phyloP scores from a whole-genome alignment of 2,329 filamentous ascomycete species.

The Penicillium aurantiogriseum region DNA sequence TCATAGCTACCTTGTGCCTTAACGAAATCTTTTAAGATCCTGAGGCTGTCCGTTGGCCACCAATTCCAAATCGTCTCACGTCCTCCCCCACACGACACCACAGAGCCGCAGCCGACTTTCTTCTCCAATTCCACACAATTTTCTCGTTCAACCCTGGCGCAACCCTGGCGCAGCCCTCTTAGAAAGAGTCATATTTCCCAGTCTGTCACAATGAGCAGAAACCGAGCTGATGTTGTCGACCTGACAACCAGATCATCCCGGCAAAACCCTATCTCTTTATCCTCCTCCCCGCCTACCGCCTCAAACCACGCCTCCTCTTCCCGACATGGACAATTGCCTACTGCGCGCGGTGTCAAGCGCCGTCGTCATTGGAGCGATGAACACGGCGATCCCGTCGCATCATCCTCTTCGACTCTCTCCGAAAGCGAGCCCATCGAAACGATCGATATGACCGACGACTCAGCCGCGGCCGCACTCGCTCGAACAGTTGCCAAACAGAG shows the following conservation, averaged over 20 bases:
- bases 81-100: background rate
- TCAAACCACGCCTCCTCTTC: background rate
- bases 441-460: conserved; percentile 51
- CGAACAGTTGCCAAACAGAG: conserved; percentile 50
- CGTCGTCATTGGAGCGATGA: conserved; percentile 1
- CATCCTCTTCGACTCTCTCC: conserved; percentile 8
- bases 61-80: background rate
- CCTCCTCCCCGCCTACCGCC: conserved; percentile 2
- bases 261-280: background rate
- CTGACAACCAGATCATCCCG: conserved; percentile 1
- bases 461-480: conserved; percentile 42
- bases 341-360: conserved; percentile 16
- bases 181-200: too few relatives aligned
- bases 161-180: background rate
- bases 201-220: background rate
- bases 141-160: background rate
- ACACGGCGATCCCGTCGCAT: background rate
- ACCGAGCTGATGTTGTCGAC: background rate
- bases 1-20: too few relatives aligned
- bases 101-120: background rate
- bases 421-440: conserved; percentile 42
- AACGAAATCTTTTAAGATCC: too few relatives aligned
- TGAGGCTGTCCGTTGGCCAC: background rate
- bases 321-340: background rate
- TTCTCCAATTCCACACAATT: background rate